These are phyloP conservation scores for Trichaptum fuscoviolaceum DNA, from an alignment of 768 basidiomycete genomes.

Conservation along the genomic window DNA sequence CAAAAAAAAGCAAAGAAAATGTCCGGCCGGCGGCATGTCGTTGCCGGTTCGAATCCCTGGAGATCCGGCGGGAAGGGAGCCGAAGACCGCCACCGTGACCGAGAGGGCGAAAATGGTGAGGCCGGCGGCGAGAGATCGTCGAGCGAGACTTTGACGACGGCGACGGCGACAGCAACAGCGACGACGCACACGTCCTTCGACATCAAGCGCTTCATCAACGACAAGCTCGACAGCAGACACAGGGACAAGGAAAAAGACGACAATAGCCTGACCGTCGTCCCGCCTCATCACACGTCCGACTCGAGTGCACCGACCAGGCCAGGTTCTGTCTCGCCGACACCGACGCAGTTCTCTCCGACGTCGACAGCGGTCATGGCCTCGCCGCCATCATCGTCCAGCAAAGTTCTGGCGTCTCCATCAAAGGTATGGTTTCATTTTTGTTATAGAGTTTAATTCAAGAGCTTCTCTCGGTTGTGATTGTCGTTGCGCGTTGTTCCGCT, in stretches of 20 bases:
- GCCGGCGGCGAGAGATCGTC: background rate
- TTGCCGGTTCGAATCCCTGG: background rate
- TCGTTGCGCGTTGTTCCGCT: background rate
- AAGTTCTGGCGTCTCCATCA: background rate
- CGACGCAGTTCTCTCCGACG: background rate
- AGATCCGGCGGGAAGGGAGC: background rate
- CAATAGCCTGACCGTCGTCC: background rate
- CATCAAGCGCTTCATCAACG: slow-evolving; percentile 1
- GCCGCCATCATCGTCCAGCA: background rate
- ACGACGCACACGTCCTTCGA: slow-evolving; percentile 3
- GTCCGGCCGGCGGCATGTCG: background rate
- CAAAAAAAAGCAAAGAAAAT: background rate
- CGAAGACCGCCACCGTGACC: background rate
- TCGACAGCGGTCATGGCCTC: background rate
- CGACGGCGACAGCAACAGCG: slow-evolving; percentile 1
- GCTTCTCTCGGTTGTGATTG: background rate
- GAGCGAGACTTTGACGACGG: background rate
- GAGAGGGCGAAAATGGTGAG: background rate
- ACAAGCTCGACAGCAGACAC: background rate
- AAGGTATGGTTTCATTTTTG: background rate
- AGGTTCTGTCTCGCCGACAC: background rate
- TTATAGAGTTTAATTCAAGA: background rate
- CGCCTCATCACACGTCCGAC: too few species aligned
- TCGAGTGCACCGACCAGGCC: background rate
- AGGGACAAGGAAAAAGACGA: background rate